Base-by-base conservation (phyloP, 2,329 filamentous ascomycete species). In the Diplodia intermedia region DNA sequence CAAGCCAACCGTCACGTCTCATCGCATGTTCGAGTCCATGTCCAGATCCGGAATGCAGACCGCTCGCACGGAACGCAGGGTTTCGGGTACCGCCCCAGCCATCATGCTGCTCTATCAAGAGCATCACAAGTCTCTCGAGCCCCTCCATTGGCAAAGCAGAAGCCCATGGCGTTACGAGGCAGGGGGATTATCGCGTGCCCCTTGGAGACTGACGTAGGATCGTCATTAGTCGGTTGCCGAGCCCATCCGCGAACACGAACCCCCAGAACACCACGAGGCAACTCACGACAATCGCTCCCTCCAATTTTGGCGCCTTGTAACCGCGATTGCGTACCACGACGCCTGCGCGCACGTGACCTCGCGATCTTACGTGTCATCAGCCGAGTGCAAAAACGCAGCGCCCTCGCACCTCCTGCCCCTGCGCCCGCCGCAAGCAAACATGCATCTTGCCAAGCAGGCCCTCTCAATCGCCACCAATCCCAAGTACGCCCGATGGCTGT, bases 401-500 rank as follows among this genome's bases (percentile, higher is more conserved):
- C 9, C 26, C 26, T 26, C 15, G 3, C 29, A 31, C 15, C 33
- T 15, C n/a, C 20, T 26, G 3, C 55, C 15, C 26, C 38, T 23
- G 2, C 40, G 5, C 23, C 68, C 50, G 63, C 12, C 57, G 9
- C 38, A 40, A 11, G 56, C 69, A 69, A 12, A 65, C 56, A 80
- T 81, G 80, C 75, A 80, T 67, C 72, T 82, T 70, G 68, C 82
- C 67, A 71, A 69, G 29, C 74, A 75, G 49, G 74, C 70, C 53
- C 67, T 77, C 53, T 50, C 77, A 50, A 68, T 89, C 14, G 80
- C 84, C 36, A 81, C 77, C n/a, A 85, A 89, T 70, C 83, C 86
- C 1, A 80, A 80, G 60, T 84, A 89, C 73, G 84, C 84, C 57
- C 79, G 76, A 86, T 90, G 88, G 88, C 84, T 94, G 52, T 82